Evolutionary conservation across 169 alveolate species (phyloP), one percentile per base, ranked within the genome.

Genomic region (Sarcocystis neurona): DNA sequence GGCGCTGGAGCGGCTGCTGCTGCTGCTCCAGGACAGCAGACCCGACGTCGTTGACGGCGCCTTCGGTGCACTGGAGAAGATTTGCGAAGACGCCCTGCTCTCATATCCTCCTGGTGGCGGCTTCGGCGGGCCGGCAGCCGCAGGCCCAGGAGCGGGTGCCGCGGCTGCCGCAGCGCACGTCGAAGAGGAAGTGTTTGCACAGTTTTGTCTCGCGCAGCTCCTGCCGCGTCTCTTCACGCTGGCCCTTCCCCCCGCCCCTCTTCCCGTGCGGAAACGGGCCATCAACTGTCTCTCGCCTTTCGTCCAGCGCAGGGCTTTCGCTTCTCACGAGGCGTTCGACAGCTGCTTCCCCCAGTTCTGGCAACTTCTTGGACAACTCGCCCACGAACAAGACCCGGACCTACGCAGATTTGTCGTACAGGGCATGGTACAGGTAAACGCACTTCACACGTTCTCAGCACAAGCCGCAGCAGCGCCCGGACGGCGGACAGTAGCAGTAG

Each of bases 31-130:
- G 75, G 89, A 93, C 63, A 94, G 95, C 41, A 90, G 92, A 77
- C 82, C 72, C 32, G 96, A 93, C 86, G 93, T 94, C 32, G 94
- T 92, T 63, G 95, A 93, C 74, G 95, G 95, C 23, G 95, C 95
- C n/a, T 89, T 93, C 84, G 86, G 92, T 34, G 93, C 95, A 6
- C 91, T 94, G 34, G 48, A 88, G 56, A 94, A 92, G 68, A 92
- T 94, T 44, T 90, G 92, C 66, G 95, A 93, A 85, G 95, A 94
- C 79, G 95, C 90, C 77, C 82, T 90, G 70, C 66, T 77, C 92
- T 30, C 34, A 56, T 50, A 34, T 77, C 8, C 79, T 20, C 63
- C 90, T 34, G 85, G 63, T 48, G 27, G 18, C 50, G 70, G 27
- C 88, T 53, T 79, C 84, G 63, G 78, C 89, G 23, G 90, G 37